These are phyloP conservation scores for Vitis rotundifolia DNA, from an alignment of 164 flowering plant genomes.

Conservation along the genomic window DNA sequence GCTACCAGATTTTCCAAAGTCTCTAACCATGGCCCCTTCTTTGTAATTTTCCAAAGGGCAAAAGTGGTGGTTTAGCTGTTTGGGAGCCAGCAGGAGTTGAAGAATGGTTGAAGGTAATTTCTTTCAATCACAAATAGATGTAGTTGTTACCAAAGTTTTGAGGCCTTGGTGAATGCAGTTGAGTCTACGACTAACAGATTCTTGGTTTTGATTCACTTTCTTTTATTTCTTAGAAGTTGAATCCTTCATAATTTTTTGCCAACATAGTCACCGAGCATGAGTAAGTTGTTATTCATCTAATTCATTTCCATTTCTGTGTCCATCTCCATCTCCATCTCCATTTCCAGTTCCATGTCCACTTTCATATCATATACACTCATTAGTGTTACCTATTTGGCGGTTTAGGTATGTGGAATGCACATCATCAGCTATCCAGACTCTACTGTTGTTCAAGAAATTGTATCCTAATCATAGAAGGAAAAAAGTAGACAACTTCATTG, in stretches of 20 bases:
- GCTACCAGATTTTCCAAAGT: too few species aligned
- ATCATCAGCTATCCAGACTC: conserved; percentile 38
- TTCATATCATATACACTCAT: too few species aligned
- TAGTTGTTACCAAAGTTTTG: background rate
- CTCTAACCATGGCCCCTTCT: too few species aligned
- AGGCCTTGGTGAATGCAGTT: background rate
- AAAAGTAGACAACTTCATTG: too few species aligned
- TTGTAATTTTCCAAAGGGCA: conserved; percentile 9
- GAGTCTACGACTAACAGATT: background rate
- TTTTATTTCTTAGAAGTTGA: conserved; percentile 21
- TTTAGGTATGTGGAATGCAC: conserved; percentile 41
- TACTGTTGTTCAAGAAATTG: too few species aligned
- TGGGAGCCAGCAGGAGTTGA: conserved; percentile 45
- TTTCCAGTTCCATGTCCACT: background rate
- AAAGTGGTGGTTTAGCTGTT: conserved; percentile 44
- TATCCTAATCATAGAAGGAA: too few species aligned
- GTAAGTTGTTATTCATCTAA: background rate
- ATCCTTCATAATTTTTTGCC: conserved; percentile 38
- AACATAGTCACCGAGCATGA: conserved; percentile 38
- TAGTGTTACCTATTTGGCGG: too few species aligned
- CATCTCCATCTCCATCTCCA: background rate
- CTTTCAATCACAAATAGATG: background rate
- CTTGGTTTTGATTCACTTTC: background rate
- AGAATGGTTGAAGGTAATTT: conserved; percentile 41
- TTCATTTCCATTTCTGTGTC: too few species aligned